Percentiles rank a stretch among this genome's conserved stretches.
These are phyloP conservation scores for Iris macrosiphon DNA, from an alignment of 106 monocot species.

Conservation along the genomic window DNA sequence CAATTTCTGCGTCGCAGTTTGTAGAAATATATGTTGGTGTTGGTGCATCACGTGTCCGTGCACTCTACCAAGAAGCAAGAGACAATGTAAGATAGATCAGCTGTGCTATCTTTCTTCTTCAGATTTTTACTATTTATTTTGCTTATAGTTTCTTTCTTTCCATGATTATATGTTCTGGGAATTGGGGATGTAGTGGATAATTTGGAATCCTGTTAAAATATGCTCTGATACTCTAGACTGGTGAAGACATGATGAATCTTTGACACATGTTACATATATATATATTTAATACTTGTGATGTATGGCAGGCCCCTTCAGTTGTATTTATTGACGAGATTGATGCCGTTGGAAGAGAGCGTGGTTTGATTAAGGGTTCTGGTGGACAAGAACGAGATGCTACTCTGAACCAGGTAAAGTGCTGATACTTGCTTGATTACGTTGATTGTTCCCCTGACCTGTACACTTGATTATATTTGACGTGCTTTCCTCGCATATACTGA, in stretches of 20 bases:
- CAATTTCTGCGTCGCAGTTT: slow-evolving; percentile 92
- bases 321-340: slow-evolving; percentile 92
- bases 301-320: slow-evolving; percentile 76
- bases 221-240: no score
- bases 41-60: slow-evolving; percentile 91
- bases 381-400: slow-evolving; percentile 94
- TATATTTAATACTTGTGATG: background rate
- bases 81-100: slow-evolving; percentile 57
- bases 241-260: no score
- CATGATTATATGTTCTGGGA: no score
- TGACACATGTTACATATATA: background rate
- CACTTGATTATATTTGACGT: slow-evolving; percentile 17
- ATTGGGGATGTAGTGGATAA: no score
- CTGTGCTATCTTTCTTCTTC: background rate
- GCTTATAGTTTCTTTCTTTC: no score
- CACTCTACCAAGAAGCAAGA: slow-evolving; percentile 86
- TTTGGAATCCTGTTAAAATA: no score
- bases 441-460: background rate
- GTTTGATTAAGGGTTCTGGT: slow-evolving; percentile 85
- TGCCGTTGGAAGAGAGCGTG: slow-evolving; percentile 91
- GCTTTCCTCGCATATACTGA: slow-evolving; percentile 24
- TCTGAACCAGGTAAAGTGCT: slow-evolving; percentile 61
- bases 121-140: background rate
- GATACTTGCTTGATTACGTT: background rate
- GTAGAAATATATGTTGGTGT: slow-evolving; percentile 96